A percentile compares a stretch with the other conserved stretches of the same genome.
Evolutionary conservation across 2,329 filamentous ascomycete genomes (phyloP).

Genomic region (Chalara sp.): DNA sequence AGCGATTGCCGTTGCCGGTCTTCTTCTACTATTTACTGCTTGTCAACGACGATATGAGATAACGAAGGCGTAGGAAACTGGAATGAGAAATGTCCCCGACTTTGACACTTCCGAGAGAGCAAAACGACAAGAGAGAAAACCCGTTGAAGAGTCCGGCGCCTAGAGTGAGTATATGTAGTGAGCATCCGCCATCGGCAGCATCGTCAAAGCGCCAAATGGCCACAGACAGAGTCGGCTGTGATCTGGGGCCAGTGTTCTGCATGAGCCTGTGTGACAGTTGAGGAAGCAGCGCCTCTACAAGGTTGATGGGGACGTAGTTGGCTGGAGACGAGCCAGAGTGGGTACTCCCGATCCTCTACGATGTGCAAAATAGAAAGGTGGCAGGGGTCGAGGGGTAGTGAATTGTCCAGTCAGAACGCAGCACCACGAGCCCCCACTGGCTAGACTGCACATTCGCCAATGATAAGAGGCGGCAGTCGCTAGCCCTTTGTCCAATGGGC

Average conservation of each 20-base stretch:
- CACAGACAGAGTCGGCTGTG: constrained; percentile 18
- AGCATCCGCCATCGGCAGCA: background rate
- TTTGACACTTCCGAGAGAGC: constrained; percentile 14
- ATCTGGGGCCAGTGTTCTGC: constrained; percentile 23
- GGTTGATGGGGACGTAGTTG: constrained; percentile 4
- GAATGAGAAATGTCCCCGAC: background rate
- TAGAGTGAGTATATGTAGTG: constrained; percentile 27
- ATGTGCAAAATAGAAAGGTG: constrained; percentile 1
- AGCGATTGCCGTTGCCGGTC: constrained; percentile 26
- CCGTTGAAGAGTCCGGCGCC: constrained; percentile 18
- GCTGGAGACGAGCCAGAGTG: constrained; percentile 4
- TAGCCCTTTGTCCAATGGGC: too few relatives aligned
- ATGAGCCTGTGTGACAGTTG: constrained; percentile 21
- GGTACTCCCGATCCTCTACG: too few relatives aligned
- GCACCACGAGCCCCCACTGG: too few relatives aligned
- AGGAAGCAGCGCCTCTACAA: background rate
- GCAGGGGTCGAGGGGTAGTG: background rate
- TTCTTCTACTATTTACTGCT: constrained; percentile 2
- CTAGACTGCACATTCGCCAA: too few relatives aligned
- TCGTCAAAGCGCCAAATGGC: constrained; percentile 20
- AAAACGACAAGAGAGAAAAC: constrained; percentile 21
- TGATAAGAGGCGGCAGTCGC: too few relatives aligned
- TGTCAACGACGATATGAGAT: constrained; percentile 2
- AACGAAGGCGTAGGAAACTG: background rate
- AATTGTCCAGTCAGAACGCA: background rate